Conservation (phyloP, 1,139 yeast genomes). For the Nakaseomyces uthaithaninus region DNA sequence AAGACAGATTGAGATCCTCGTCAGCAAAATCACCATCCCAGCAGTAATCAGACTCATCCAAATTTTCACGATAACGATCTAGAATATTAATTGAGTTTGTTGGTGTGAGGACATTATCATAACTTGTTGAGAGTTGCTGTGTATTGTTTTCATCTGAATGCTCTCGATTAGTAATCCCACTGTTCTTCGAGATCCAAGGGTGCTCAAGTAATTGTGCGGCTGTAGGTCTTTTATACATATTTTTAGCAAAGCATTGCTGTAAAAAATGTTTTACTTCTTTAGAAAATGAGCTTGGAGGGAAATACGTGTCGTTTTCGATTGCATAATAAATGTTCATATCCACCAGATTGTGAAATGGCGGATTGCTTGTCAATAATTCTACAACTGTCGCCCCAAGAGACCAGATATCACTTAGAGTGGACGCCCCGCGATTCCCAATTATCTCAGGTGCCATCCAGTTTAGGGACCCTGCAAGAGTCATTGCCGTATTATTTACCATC, state of each 20-base stretch:
- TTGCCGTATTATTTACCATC: conserved; percentile 54
- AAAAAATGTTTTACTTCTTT: conserved; percentile 55
- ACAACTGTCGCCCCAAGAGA: conserved; percentile 92
- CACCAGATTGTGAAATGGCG: conserved; percentile 76
- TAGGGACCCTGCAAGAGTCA: conserved; percentile 94
- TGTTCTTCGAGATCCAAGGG: conserved; percentile 19
- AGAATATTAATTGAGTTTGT: conserved; percentile 9
- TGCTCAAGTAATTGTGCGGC: conserved; percentile 26
- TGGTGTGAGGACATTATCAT: background rate
- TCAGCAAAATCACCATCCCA: conserved; percentile 30
- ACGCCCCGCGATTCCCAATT: conserved; percentile 77
- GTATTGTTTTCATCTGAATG: background rate
- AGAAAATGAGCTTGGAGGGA: conserved; percentile 63
- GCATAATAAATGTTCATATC: conserved; percentile 91
- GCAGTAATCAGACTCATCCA: conserved; percentile 16
- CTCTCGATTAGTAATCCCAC: background rate
- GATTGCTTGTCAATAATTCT: conserved; percentile 77
- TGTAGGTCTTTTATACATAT: conserved; percentile 28
- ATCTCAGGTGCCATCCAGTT: conserved; percentile 99
- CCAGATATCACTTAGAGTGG: conserved; percentile 85
- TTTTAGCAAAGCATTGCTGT: conserved; percentile 59
- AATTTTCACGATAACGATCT: conserved; percentile 18
- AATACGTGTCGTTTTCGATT: conserved; percentile 76
- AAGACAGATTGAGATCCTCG: conserved; percentile 12
- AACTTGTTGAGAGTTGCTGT: background rate